Base-by-base conservation (phyloP, 2,329 filamentous ascomycete species). In the Mycocentrospora acerina region DNA sequence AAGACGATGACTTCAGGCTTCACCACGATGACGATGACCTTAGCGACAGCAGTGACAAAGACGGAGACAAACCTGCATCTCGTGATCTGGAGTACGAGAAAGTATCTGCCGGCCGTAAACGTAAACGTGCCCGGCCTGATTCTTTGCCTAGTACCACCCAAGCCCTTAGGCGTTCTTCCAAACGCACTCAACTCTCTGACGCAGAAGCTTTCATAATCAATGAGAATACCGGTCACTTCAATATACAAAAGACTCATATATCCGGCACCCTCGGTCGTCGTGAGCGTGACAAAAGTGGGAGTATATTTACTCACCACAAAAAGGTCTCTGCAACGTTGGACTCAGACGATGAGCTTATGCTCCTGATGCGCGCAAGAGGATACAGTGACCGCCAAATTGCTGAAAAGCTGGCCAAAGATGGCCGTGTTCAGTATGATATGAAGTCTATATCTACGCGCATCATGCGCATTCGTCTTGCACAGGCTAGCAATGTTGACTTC, bases 391-490 rank as follows among this genome's bases (percentile, higher is more conserved):
- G 66, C 15, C 66, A 71, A 31, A 71, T 77, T 24, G 62, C 69
- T 2, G 56, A 69, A 2, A 67, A 64, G 35, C 62, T 78, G 5
- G 48, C 55, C 6, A 55, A 68, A 12, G 66, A 74, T 37, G 69
- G 70, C 16, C 65, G 71, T 29, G 65, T 66, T 29, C 57, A 59
- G 15, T 76, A 76, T 51, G 67, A 70, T 18, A 52, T 59, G 16
- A 75, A 76, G 60, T 72, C 72, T 2, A 71, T 78, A 35, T 66
- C 68, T 14, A 73, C 71, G 24, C 72, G 75, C 26, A 75, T 71
- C 56, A 52, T 59, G 28, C 71, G 74, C 15, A 65, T 77, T 33
- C 69, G 69, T 37, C 61, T 67, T 25, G 67, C 65, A 1, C 60
- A 74, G 29, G 66, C 69, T 24, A 57, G 66, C 25, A 62, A 64